Percentiles rank a stretch among this genome's conserved stretches.
These are phyloP conservation scores for Mycena belliarum DNA, from an alignment of 768 basidiomycete genomes.

Conservation along the genomic window DNA sequence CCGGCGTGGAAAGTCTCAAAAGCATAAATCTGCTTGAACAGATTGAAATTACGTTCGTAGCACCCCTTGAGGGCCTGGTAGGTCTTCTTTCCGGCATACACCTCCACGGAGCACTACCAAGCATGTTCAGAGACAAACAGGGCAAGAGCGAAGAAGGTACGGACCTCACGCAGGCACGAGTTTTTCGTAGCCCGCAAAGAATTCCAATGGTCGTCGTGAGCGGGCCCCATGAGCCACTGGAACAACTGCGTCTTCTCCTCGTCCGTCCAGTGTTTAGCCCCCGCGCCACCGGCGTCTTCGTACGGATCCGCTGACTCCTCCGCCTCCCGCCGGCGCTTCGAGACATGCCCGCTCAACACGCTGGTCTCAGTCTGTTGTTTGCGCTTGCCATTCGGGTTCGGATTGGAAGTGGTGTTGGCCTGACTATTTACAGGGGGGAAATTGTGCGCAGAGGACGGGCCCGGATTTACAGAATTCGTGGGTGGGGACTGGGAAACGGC, in stretches of 20 bases:
- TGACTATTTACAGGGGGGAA: conserved; percentile 27
- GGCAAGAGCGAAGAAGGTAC: not conserved
- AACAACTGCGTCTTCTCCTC: conserved; percentile 80
- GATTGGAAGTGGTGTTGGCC: conserved; percentile 31
- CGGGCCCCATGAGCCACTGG: conserved; percentile 72
- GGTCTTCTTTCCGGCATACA: conserved; percentile 77
- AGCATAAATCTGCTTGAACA: conserved; percentile 80
- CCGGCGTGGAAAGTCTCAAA: conserved; percentile 58
- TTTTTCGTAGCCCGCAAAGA: conserved; percentile 79
- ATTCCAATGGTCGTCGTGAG: conserved; percentile 78
- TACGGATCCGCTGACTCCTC: conserved; percentile 45
- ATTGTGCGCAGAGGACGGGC: conserved; percentile 38
- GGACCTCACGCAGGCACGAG: conserved; percentile 77
- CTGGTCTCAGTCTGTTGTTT: conserved; percentile 50
- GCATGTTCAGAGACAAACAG: conserved; percentile 7
- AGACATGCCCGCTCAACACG: conserved; percentile 33
- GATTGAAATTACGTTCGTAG: conserved; percentile 82
- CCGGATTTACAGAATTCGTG: conserved; percentile 31
- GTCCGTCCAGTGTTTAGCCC: conserved; percentile 85
- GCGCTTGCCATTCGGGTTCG: too few species aligned
- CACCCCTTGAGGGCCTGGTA: conserved; percentile 85
- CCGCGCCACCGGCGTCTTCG: conserved; percentile 51
- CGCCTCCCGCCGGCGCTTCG: conserved; percentile 50
- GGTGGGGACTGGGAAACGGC: conserved; percentile 33
- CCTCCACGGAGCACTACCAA: conserved; percentile 64